Base-by-base conservation (phyloP, 495 filamentous ascomycete species). In the Penicillium flavigenum region DNA sequence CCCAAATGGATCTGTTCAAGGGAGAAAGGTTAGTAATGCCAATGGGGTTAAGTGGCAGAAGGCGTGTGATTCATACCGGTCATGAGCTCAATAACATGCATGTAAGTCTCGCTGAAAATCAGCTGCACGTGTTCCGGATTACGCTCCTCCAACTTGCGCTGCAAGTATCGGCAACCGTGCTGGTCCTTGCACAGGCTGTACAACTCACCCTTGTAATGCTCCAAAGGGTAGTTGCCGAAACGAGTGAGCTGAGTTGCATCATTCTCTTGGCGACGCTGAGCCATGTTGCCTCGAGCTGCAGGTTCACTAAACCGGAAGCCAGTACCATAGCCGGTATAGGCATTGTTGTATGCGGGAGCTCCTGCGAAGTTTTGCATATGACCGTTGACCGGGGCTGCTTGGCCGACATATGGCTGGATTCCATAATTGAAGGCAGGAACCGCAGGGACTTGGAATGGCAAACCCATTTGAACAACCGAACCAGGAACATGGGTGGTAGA, bases 11-110 rank as follows among this genome's bases (percentile, higher is more conserved):
- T 98, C 93, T 85, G 53, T 56, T 66, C 36, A 62, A 46, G 45
- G 45, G 47, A 42, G 8, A 63, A 39, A 50, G 22, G n/a, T 55
- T 47, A 55, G 53, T 19, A 14, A 9, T 39, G 22, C 41, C 1
- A 27, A n/a, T 6, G 2, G 4, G 22, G 16, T 17, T 41, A 7
- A 41, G 10, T 10, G 36, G 22, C 26, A 45, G 8, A 32, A 49
- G n/a, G 46, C 17, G 22, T 51, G 10, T 16, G 19, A n/a, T 36
- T 65, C 79, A 57, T 73, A 86, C 84, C 85, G 45, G 90, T 97
- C 94, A 98, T 98, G 58, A 98, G 79, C 78, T 98, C 94, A 52
- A 93, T 84, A 22, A 98, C 90, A 70, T 97, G 90, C 57, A 87
- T 81, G 68, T 92, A 90, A 27, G 90, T 93, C 74, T 98, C 93